These are phyloP conservation scores for Rhazya stricta DNA, from an alignment of 257 asterid genomes.

Conservation along the genomic window DNA sequence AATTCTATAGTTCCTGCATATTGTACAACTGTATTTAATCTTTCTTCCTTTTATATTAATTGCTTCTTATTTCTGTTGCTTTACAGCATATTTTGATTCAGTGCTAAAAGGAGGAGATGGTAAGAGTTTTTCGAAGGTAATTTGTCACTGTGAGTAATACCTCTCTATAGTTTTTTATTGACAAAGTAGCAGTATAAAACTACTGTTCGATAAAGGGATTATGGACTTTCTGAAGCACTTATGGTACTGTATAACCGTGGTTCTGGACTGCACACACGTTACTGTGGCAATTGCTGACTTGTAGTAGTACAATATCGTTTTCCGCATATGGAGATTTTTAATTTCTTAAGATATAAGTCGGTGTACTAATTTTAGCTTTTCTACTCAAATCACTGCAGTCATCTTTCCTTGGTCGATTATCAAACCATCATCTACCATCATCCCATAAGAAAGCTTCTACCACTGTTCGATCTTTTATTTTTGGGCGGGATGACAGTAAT, in stretches of 20 bases:
- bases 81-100: constrained; percentile 77
- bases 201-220: neutral
- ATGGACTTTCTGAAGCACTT: neutral
- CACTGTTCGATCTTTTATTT: constrained; percentile 64
- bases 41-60: neutral
- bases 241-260: neutral
- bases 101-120: constrained; percentile 52
- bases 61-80: constrained; percentile 10
- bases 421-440: constrained; percentile 50
- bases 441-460: constrained; percentile 65
- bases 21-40: neutral
- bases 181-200: neutral
- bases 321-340: neutral
- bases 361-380: neutral
- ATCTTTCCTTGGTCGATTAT: constrained; percentile 71
- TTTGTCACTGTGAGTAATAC: neutral
- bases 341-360: neutral
- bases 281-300: neutral
- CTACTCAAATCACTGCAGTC: constrained; percentile 46
- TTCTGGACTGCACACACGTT: neutral
- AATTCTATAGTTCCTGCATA: neutral
- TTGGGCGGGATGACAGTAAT: constrained; percentile 89
- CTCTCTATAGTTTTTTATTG: neutral
- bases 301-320: neutral
- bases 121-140: constrained; percentile 63